Evolutionary conservation across 2,329 filamentous ascomycete species (phyloP).

Genomic region (Plenodomus tracheiphilus): DNA sequence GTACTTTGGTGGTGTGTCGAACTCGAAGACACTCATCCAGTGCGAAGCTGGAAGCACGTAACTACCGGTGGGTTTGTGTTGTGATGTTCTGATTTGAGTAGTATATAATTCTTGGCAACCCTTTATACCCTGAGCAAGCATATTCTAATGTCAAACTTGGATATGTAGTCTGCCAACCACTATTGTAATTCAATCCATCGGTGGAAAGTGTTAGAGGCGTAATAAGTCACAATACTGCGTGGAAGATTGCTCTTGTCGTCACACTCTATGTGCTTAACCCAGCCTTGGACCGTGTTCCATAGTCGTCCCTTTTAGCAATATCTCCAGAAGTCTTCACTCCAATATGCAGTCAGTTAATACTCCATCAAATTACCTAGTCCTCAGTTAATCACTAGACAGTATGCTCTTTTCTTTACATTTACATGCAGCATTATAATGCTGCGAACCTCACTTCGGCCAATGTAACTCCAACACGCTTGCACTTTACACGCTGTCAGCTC

Average conservation of each 20-base stretch:
- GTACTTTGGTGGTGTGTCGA: conserved; percentile 98
- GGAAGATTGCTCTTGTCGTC: background rate
- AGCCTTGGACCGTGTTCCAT: too few relatives aligned
- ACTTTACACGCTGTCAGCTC: too few relatives aligned
- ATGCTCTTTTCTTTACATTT: too few relatives aligned
- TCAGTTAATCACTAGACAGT: too few relatives aligned
- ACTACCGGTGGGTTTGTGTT: conserved; percentile 45
- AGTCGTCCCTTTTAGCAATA: too few relatives aligned
- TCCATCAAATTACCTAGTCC: too few relatives aligned
- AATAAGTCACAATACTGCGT: background rate
- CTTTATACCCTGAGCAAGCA: background rate
- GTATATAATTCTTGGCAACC: background rate
- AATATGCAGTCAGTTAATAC: too few relatives aligned
- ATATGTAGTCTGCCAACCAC: background rate
- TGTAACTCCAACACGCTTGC: too few relatives aligned
- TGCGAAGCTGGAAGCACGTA: conserved; percentile 77
- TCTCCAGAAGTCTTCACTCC: too few relatives aligned
- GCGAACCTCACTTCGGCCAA: too few relatives aligned
- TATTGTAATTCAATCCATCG: background rate
- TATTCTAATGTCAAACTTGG: background rate
- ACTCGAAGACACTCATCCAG: conserved; percentile 80
- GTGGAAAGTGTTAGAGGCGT: background rate
- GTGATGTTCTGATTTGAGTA: conserved; percentile 10
- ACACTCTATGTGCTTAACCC: background rate
- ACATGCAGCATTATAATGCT: too few relatives aligned